Base-by-base conservation (phyloP, 1,284 basidiomycete genomes). In the Mrakiaceae sp. region DNA sequence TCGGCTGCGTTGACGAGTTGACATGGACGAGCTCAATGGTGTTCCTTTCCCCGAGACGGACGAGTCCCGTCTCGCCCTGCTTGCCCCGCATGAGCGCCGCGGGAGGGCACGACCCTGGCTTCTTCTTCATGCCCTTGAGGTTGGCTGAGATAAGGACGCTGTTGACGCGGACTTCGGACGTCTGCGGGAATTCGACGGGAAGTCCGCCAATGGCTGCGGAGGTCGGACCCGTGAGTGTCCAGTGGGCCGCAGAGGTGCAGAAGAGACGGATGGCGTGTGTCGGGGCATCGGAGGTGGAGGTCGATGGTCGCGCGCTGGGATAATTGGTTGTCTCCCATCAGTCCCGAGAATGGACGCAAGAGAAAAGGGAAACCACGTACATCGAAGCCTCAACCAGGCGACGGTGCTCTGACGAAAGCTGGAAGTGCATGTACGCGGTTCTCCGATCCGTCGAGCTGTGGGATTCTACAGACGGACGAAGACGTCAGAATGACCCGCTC, bases 31-130 rank as follows among this genome's bases (percentile, higher is more conserved):
- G 85, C 68, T 90, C 87, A 8, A 96, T 78, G 44, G 83, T 82
- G 71, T 90, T 91, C 66, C 78, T 75, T 42, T 80, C 76, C 16
- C 74, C 76, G 43, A 81, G 74, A 64, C 82, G 79, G 6, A 86
- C 76, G 60, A 81, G 43, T 42, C 43, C 50, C 51, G 47, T 40
- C 40, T 56, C 69, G 7, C 68, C 68, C 1, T 66, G 60, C n/a
- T 67, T 73, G 52, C 67, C 77, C 73, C 83, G 85, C 50, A 83
- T 83, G 50, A 97, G 76, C 73, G 95, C 87, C 9, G 92, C 87
- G 0, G 93, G 93, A 16, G 93, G 91, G 0, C 93, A 90, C 60
- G 90, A 96, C 0, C 93, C 93, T n/a, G 92, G 87, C 72, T 92
- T 95, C 76, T 96, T 96, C 80, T 96, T 94, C 71, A 97, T 78